Evolutionary conservation across 805 yeast genomes (phyloP).

Genomic region (Yarrowia bubula): DNA sequence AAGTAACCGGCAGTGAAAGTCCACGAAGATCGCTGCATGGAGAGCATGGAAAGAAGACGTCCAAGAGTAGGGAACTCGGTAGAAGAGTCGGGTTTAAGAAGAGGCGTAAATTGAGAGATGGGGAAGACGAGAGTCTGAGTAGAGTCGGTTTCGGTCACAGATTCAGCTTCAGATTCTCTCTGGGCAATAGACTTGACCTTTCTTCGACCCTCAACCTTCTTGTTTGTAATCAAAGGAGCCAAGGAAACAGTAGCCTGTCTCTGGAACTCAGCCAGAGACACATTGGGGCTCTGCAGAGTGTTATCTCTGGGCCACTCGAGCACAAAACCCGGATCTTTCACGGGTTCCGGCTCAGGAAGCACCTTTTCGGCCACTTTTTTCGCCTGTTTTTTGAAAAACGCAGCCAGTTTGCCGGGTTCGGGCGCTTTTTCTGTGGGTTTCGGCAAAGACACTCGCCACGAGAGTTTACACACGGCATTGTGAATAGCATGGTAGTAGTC

Average conservation of each 20-base stretch:
- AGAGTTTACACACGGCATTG: conserved; percentile 60
- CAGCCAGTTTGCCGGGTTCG: not conserved
- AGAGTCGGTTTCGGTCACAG: conserved; percentile 39
- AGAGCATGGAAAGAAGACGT: conserved; percentile 56
- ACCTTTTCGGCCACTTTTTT: not conserved
- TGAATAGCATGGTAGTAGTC: conserved; percentile 77
- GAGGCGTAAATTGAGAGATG: conserved; percentile 84
- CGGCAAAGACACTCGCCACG: conserved; percentile 60
- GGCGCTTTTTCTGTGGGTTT: not conserved
- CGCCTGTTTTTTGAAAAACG: conserved; percentile 5
- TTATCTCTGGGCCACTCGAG: conserved; percentile 69
- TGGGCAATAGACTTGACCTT: not conserved
- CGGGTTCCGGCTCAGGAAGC: conserved; percentile 17
- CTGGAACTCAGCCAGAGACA: conserved; percentile 34
- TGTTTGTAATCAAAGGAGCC: conserved; percentile 51
- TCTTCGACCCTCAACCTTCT: conserved; percentile 37
- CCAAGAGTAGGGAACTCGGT: conserved; percentile 78
- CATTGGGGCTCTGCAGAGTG: conserved; percentile 59
- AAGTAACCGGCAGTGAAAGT: conserved; percentile 95
- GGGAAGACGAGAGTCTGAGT: conserved; percentile 74
- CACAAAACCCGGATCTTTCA: conserved; percentile 41
- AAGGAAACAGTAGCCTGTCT: conserved; percentile 50
- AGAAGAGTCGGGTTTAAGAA: conserved; percentile 63
- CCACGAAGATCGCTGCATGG: conserved; percentile 62
- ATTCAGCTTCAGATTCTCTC: conserved; percentile 27